Conservation (phyloP, 192 early-diverging fungal species). For the Coemansia asiatica region DNA sequence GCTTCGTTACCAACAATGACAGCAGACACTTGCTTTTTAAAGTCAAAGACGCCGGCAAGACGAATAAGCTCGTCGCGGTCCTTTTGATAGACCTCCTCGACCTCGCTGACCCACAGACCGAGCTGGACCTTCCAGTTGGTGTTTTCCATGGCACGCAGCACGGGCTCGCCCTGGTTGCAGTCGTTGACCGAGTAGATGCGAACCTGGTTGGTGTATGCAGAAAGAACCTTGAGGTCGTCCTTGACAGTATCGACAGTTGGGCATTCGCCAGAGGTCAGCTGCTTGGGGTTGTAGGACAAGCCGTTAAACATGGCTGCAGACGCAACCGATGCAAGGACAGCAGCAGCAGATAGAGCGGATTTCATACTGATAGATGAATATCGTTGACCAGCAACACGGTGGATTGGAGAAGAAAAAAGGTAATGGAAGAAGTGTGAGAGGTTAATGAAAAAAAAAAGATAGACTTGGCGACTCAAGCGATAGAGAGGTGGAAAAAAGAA, state of each 20-base stretch:
- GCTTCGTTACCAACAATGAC: constrained; percentile 68
- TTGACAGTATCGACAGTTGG: constrained; percentile 61
- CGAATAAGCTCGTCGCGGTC: constrained; percentile 47
- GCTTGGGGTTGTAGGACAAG: constrained; percentile 61
- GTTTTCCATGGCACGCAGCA: constrained; percentile 62
- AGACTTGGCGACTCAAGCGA: background rate
- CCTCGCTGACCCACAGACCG: constrained; percentile 66
- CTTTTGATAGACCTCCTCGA: constrained; percentile 41
- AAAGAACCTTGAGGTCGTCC: constrained; percentile 60
- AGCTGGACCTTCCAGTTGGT: constrained; percentile 63
- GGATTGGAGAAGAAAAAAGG: background rate
- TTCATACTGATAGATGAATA: constrained; percentile 34
- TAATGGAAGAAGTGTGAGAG: background rate
- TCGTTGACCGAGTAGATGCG: constrained; percentile 66
- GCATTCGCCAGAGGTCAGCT: constrained; percentile 58
- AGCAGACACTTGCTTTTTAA: constrained; percentile 54
- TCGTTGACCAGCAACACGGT: constrained; percentile 33
- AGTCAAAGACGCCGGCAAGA: constrained; percentile 42
- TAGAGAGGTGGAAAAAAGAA: too few relatives aligned
- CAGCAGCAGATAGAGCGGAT: constrained; percentile 22
- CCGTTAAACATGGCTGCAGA: constrained; percentile 54
- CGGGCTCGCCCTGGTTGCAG: constrained; percentile 62
- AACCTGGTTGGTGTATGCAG: constrained; percentile 58
- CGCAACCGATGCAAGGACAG: constrained; percentile 23
- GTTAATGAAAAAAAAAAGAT: background rate